A percentile compares a stretch with the other conserved stretches of the same genome.
These are phyloP conservation scores for Phytophthora rubi DNA, from an alignment of 352 stramenopile species.

Conservation along the genomic window DNA sequence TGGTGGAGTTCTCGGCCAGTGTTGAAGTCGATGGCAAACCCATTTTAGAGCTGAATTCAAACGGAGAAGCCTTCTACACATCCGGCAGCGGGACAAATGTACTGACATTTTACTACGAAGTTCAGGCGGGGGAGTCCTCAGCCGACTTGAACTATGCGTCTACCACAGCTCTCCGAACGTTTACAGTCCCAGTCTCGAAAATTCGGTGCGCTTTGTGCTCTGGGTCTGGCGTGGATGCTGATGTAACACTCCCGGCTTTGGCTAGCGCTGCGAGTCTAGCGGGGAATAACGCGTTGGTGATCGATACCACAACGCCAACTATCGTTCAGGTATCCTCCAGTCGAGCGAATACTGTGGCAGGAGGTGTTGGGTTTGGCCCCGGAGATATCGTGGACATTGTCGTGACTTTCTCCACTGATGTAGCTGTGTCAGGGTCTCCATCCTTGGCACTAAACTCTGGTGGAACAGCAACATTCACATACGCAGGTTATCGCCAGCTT, in stretches of 20 bases:
- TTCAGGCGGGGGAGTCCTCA: constrained; percentile 50
- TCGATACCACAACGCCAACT: constrained; percentile 48
- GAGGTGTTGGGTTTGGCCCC: constrained; percentile 55
- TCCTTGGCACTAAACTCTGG: constrained; percentile 58
- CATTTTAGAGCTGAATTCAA: constrained; percentile 74
- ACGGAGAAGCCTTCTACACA: constrained; percentile 56
- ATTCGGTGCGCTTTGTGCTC: constrained; percentile 36
- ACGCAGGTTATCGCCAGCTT: constrained; percentile 61
- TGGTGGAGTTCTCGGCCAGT: constrained; percentile 53
- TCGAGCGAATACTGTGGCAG: constrained; percentile 36
- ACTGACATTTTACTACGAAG: constrained; percentile 74
- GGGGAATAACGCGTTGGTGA: constrained; percentile 33
- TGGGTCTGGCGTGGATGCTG: constrained; percentile 35
- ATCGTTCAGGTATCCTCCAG: constrained; percentile 58
- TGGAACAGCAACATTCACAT: constrained; percentile 54
- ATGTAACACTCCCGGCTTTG: constrained; percentile 47
- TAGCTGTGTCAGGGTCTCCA: constrained; percentile 53
- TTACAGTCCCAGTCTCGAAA: constrained; percentile 24
- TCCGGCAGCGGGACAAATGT: constrained; percentile 50
- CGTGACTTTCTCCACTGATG: constrained; percentile 66
- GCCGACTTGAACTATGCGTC: constrained; percentile 66
- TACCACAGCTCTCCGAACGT: constrained; percentile 41
- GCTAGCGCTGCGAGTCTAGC: constrained; percentile 40
- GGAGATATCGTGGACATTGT: constrained; percentile 76
- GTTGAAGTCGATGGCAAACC: constrained; percentile 62